These are phyloP conservation scores for Starmerella cellae DNA, from an alignment of 805 yeast species.

Conservation along the genomic window DNA sequence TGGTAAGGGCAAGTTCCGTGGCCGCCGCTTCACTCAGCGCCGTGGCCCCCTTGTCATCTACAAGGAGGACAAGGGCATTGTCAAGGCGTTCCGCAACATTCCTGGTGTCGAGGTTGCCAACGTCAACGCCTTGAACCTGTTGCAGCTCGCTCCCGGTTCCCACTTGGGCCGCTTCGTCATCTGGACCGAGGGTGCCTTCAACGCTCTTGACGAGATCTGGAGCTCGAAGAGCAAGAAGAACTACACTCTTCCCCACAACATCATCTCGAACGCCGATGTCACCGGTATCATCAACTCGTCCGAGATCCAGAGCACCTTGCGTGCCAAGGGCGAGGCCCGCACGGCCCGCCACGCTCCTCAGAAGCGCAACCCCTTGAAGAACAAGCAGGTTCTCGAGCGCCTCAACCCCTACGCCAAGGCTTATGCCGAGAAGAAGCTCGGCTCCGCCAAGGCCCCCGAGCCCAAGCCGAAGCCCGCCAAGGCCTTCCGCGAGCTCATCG, in stretches of 20 bases:
- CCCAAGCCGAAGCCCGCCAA: slow-evolving; percentile 31
- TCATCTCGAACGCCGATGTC: slow-evolving; percentile 89
- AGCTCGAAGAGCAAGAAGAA: slow-evolving; percentile 85
- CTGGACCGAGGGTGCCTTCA: slow-evolving; percentile 99
- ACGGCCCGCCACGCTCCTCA: slow-evolving; percentile 89
- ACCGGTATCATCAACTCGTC: slow-evolving; percentile 97
- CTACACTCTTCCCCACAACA: slow-evolving; percentile 87
- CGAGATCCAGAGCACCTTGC: slow-evolving; percentile 94
- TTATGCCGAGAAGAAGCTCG: slow-evolving; percentile 80
- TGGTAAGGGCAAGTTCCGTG: slow-evolving; percentile 99
- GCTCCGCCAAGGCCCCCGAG: slow-evolving; percentile 63
- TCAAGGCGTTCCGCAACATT: slow-evolving; percentile 97
- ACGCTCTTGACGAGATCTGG: slow-evolving; percentile 93
- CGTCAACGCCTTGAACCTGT: slow-evolving; percentile 83
- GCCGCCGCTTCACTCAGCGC: slow-evolving; percentile 99
- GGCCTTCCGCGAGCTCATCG: slow-evolving; percentile 24
- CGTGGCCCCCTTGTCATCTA: slow-evolving; percentile 98
- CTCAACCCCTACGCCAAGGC: slow-evolving; percentile 99
- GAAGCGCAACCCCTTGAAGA: slow-evolving; percentile 99
- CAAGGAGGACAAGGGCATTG: slow-evolving; percentile 94
- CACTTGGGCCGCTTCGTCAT: slow-evolving; percentile 98
- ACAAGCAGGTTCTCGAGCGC: slow-evolving; percentile 96
- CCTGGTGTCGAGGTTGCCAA: slow-evolving; percentile 98
- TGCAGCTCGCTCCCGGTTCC: slow-evolving; percentile 99
- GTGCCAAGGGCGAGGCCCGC: slow-evolving; percentile 78